Evolutionary conservation across 179 eudicot species (phyloP).

Genomic region (Silene vulgaris): DNA sequence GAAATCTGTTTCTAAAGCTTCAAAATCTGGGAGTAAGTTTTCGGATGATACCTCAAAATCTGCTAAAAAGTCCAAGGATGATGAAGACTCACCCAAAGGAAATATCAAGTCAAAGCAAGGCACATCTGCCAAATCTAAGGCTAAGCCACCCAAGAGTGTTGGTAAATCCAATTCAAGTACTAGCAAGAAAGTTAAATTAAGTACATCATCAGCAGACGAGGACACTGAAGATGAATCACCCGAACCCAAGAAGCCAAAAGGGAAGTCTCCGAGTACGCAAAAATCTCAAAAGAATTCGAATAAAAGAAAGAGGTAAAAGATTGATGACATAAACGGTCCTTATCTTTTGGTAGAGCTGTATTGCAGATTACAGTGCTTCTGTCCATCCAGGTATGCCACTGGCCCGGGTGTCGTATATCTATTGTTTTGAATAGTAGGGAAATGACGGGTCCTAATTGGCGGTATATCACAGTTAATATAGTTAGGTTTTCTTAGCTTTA

Average conservation of each 20-base stretch:
- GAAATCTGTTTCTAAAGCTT: constrained; percentile 30
- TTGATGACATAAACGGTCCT: constrained; percentile 8
- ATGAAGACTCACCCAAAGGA: constrained; percentile 35
- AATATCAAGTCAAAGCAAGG: constrained; percentile 39
- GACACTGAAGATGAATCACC: constrained; percentile 35
- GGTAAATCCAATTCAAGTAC: constrained; percentile 35
- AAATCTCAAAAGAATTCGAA: constrained; percentile 38
- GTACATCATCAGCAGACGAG: constrained; percentile 35
- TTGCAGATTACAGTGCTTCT: neutral
- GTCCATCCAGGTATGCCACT: constrained; percentile 6
- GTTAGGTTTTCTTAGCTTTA: constrained; percentile 1
- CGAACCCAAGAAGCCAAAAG: constrained; percentile 33
- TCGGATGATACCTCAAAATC: constrained; percentile 25
- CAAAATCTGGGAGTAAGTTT: constrained; percentile 26
- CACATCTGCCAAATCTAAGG: constrained; percentile 48
- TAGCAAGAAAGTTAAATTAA: constrained; percentile 35
- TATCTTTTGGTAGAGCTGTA: neutral
- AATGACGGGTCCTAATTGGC: constrained; percentile 18
- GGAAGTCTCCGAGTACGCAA: constrained; percentile 31
- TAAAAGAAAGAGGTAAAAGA: constrained; percentile 36
- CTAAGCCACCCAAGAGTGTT: constrained; percentile 42
- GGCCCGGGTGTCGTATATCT: neutral
- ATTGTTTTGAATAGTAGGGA: constrained; percentile 16
- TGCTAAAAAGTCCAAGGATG: constrained; percentile 42
- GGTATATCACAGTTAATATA: neutral